phyloP scores from a whole-genome alignment of 1,284 basidiomycete species.

The Ceratorhiza oryzae-sativae region DNA sequence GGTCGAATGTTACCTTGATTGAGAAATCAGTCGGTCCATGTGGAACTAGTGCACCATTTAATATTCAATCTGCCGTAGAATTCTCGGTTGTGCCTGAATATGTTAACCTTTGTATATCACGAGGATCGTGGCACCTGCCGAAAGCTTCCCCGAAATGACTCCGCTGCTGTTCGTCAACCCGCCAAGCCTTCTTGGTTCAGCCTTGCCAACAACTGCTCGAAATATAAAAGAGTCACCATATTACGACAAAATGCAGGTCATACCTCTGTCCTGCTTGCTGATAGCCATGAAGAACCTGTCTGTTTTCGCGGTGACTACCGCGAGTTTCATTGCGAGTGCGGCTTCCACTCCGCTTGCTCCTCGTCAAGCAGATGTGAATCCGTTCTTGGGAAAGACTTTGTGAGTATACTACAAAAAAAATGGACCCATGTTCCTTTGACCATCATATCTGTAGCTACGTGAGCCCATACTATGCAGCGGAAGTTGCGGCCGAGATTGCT shows the following conservation, averaged over 20 bases:
- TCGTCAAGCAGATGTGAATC: slow-evolving; percentile 20
- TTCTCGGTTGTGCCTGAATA: slow-evolving; percentile 19
- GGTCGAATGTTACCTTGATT: not conserved
- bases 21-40: not conserved
- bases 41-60: not conserved
- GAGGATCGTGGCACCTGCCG: slow-evolving; percentile 19
- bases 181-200: slow-evolving; percentile 12
- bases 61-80: not conserved
- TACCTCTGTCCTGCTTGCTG: not conserved
- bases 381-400: slow-evolving; percentile 35
- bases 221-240: not conserved
- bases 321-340: slow-evolving; percentile 16
- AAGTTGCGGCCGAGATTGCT: slow-evolving; percentile 31
- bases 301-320: slow-evolving; percentile 24
- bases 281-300: slow-evolving; percentile 20
- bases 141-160: slow-evolving; percentile 1
- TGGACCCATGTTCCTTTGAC: not conserved
- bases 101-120: slow-evolving; percentile 1
- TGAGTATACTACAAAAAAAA: not conserved
- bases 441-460: not conserved
- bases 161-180: not conserved
- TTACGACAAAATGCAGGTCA: not conserved
- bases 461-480: slow-evolving; percentile 20
- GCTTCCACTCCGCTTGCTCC: slow-evolving; percentile 16
- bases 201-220: not conserved